phyloP scores from a whole-genome alignment of 2,329 filamentous ascomycete species.

The Cryphonectria carpinicola region DNA sequence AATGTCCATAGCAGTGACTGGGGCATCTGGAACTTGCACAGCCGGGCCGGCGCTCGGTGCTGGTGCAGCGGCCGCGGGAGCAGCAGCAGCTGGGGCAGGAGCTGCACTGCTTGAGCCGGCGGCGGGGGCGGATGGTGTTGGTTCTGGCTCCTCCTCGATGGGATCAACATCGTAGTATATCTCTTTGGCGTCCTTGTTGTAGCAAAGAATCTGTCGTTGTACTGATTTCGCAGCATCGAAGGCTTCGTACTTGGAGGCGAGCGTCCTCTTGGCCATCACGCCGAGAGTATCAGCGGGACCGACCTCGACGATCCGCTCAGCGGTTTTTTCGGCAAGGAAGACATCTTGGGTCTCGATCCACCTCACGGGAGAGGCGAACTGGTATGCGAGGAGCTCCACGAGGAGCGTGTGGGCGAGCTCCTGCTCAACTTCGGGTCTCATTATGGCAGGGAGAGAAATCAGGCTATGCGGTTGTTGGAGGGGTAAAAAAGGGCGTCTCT shows the following conservation, averaged over 20 bases:
- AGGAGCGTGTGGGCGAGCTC: constrained; percentile 98
- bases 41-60: constrained; percentile 82
- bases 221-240: constrained; percentile 97
- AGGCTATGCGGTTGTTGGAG: constrained; percentile 25
- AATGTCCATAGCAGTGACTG: constrained; percentile 87
- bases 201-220: constrained; percentile 96
- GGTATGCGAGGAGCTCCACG: constrained; percentile 97
- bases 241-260: constrained; percentile 97
- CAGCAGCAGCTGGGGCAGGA: constrained; percentile 56
- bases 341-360: constrained; percentile 99
- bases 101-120: constrained; percentile 57
- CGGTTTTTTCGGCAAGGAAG: constrained; percentile 92
- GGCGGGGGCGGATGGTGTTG: constrained; percentile 53
- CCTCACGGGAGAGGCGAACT: constrained; percentile 97
- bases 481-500: constrained; percentile 2
- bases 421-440: constrained; percentile 99
- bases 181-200: constrained; percentile 99
- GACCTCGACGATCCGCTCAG: constrained; percentile 96
- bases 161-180: constrained; percentile 99
- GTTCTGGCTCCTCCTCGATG: constrained; percentile 83
- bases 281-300: constrained; percentile 96
- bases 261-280: constrained; percentile 94
- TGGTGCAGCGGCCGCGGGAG: constrained; percentile 58
- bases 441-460: constrained; percentile 51
- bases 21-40: constrained; percentile 81